phyloP scores from a whole-genome alignment of 179 eudicot genomes.

The Corrigiola litoralis region DNA sequence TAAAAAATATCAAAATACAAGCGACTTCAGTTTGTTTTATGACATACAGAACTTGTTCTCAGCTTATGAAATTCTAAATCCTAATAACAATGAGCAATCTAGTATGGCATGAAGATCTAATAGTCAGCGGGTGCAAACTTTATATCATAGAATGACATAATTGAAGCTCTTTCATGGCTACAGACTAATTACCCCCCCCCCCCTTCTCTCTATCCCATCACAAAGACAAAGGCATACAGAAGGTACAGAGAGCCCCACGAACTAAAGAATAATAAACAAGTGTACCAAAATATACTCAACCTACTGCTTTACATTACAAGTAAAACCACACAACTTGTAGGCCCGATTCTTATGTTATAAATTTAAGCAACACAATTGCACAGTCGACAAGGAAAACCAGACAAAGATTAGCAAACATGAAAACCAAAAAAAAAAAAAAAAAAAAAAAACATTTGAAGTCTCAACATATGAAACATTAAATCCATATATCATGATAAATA shows the following conservation, averaged over 20 bases:
- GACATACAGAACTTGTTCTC: no score
- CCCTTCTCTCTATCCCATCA: not conserved
- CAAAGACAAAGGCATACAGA: not conserved
- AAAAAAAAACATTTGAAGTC: no score
- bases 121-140: no score
- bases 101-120: no score
- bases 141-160: no score
- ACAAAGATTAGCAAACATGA: not conserved
- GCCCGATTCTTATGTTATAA: not conserved
- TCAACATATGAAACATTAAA: no score
- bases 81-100: no score
- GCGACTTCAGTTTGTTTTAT: no score
- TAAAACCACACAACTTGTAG: not conserved
- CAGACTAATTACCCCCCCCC: not conserved
- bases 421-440: not conserved
- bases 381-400: not conserved
- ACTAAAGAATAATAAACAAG: not conserved
- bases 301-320: not conserved
- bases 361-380: not conserved
- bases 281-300: not conserved
- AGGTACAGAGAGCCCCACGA: not conserved
- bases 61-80: no score
- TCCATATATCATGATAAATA: not conserved
- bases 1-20: not conserved
- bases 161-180: not conserved